Evolutionary conservation across 768 basidiomycete species (phyloP).

Genomic region (Lactifluus piperatus): DNA sequence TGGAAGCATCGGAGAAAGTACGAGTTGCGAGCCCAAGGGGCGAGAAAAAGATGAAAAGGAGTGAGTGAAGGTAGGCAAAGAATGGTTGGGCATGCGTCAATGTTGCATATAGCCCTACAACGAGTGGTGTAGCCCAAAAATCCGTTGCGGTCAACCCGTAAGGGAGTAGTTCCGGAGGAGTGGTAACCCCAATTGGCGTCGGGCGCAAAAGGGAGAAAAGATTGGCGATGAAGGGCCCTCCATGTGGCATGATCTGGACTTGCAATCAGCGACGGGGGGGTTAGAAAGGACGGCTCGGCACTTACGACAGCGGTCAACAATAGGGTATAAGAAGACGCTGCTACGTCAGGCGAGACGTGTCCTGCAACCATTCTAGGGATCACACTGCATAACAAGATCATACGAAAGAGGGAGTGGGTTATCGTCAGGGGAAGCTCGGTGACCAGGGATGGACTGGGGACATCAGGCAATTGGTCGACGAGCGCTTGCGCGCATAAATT

Average conservation of each 20-base stretch:
- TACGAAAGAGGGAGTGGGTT: slow-evolving; percentile 16
- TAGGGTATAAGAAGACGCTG: slow-evolving; percentile 15
- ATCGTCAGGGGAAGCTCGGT: slow-evolving; percentile 16
- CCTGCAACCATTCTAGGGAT: slow-evolving; percentile 12
- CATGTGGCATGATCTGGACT: slow-evolving; percentile 24
- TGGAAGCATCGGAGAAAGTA: slow-evolving; percentile 1
- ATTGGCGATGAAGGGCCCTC: slow-evolving; percentile 73
- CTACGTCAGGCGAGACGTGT: slow-evolving; percentile 12
- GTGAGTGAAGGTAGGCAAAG: slow-evolving; percentile 28
- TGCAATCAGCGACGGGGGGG: background rate
- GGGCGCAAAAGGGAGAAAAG: slow-evolving; percentile 70
- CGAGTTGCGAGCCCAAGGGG: slow-evolving; percentile 10
- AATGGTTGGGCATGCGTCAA: slow-evolving; percentile 84
- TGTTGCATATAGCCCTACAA: slow-evolving; percentile 71
- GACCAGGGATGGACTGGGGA: slow-evolving; percentile 6
- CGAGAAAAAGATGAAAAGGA: slow-evolving; percentile 18
- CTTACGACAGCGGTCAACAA: slow-evolving; percentile 14
- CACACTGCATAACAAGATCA: slow-evolving; percentile 12
- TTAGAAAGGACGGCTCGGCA: background rate
- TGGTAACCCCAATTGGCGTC: slow-evolving; percentile 54
- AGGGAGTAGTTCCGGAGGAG: slow-evolving; percentile 70
- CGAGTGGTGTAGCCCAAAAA: slow-evolving; percentile 74
- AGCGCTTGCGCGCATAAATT: slow-evolving; percentile 10
- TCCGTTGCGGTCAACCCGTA: slow-evolving; percentile 85
- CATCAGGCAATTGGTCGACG: slow-evolving; percentile 12